A percentile compares a stretch with the other conserved stretches of the same genome.
phyloP scores from a whole-genome alignment of 495 filamentous ascomycete species.

The Collariella sp. region DNA sequence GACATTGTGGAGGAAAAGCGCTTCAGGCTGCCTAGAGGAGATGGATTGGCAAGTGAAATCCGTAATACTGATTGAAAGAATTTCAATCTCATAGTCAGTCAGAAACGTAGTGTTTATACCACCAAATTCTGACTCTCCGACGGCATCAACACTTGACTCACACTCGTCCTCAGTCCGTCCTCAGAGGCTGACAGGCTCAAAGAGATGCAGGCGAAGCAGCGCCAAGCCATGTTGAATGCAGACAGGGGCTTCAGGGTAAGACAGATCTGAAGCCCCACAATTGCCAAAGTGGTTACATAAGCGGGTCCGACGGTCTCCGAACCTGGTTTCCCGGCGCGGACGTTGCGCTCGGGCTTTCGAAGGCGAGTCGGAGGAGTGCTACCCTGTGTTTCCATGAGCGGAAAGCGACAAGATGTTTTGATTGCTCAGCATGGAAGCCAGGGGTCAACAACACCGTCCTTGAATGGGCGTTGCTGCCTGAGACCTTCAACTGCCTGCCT shows the following conservation, averaged over 20 bases:
- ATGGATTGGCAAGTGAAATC: constrained; percentile 3
- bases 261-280: not conserved
- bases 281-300: not conserved
- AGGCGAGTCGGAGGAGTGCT: no score
- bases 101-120: not conserved
- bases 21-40: not conserved
- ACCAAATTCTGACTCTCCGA: not conserved
- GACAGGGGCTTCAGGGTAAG: no score
- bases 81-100: constrained; percentile 12
- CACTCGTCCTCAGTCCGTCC: constrained; percentile 8
- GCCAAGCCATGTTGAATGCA: not conserved
- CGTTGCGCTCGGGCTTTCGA: no score
- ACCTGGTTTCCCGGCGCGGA: no score
- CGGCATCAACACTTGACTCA: not conserved
- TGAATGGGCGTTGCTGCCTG: not conserved
- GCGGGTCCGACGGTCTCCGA: not conserved
- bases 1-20: constrained; percentile 15
- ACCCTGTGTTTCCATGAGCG: no score
- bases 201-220: not conserved
- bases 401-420: no score
- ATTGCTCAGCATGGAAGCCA: not conserved
- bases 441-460: not conserved
- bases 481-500: not conserved
- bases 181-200: not conserved
- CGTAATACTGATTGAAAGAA: not conserved